Evolutionary conservation across 257 asterid genomes (phyloP).

Genomic region (Nicotiana obtusifolia): DNA sequence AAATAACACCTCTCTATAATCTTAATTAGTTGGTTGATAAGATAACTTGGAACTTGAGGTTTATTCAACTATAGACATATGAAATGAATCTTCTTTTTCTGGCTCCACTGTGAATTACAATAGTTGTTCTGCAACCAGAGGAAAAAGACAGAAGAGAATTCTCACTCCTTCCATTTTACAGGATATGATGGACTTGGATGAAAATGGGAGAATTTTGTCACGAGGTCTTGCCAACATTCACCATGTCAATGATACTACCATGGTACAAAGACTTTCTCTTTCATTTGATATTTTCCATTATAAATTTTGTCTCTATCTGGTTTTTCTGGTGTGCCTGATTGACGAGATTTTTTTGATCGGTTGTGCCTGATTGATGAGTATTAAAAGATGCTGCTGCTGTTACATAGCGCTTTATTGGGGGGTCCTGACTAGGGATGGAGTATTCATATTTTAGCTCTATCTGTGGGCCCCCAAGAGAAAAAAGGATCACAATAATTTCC

Average conservation of each 20-base stretch:
- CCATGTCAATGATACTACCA: slow-evolving; percentile 68
- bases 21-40: background rate
- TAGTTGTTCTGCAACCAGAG: background rate
- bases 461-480: background rate
- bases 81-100: background rate
- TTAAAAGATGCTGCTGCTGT: background rate
- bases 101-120: background rate
- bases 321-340: background rate
- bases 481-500: background rate
- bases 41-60: background rate
- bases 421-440: background rate
- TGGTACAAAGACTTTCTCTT: slow-evolving; percentile 39
- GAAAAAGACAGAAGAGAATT: background rate
- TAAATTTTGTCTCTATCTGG: background rate
- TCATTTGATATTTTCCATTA: background rate
- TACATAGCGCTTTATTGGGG: background rate
- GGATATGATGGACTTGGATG: slow-evolving; percentile 92
- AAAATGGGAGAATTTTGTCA: slow-evolving; percentile 54
- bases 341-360: background rate
- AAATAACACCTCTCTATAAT: background rate
- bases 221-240: slow-evolving; percentile 75
- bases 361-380: background rate
- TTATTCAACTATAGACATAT: background rate
- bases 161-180: slow-evolving; percentile 20
- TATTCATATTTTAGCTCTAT: background rate